These are phyloP conservation scores for Hordeum pubiflorum DNA, from an alignment of 202 grass and related monocot species.

Conservation along the genomic window DNA sequence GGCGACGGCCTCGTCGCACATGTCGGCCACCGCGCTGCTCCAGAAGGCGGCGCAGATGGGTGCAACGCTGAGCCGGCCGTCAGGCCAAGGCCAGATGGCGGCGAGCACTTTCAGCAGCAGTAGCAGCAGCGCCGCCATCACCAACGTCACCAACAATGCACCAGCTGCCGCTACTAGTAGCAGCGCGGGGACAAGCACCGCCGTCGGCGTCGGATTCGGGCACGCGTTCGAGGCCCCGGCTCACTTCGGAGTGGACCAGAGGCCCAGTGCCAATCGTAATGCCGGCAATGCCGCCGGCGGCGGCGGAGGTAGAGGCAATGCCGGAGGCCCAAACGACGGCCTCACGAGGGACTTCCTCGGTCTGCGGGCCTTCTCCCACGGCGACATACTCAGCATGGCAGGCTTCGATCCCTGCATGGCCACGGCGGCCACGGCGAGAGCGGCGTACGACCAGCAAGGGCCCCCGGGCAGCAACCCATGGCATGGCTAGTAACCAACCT, in stretches of 20 bases:
- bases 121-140: neutral
- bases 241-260: slow-evolving; percentile 29
- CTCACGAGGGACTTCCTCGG: slow-evolving; percentile 92
- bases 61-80: slow-evolving; percentile 63
- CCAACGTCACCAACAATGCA: neutral
- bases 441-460: slow-evolving; percentile 49
- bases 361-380: slow-evolving; percentile 67
- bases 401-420: slow-evolving; percentile 64
- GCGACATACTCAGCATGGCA: slow-evolving; percentile 68
- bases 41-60: slow-evolving; percentile 99
- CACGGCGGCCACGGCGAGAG: slow-evolving; percentile 24
- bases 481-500: slow-evolving; percentile 44
- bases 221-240: slow-evolving; percentile 23
- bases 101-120: slow-evolving; percentile 31
- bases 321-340: slow-evolving; percentile 42
- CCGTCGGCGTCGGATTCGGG: neutral
- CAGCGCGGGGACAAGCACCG: neutral
- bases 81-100: slow-evolving; percentile 72
- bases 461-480: slow-evolving; percentile 54
- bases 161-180: neutral
- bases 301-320: neutral
- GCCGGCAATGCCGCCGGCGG: neutral
- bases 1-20: slow-evolving; percentile 37
- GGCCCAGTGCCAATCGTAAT: slow-evolving; percentile 7
- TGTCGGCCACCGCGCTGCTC: slow-evolving; percentile 92